These are phyloP conservation scores for Daedalea quercina DNA, from an alignment of 768 basidiomycete genomes.

Conservation along the genomic window DNA sequence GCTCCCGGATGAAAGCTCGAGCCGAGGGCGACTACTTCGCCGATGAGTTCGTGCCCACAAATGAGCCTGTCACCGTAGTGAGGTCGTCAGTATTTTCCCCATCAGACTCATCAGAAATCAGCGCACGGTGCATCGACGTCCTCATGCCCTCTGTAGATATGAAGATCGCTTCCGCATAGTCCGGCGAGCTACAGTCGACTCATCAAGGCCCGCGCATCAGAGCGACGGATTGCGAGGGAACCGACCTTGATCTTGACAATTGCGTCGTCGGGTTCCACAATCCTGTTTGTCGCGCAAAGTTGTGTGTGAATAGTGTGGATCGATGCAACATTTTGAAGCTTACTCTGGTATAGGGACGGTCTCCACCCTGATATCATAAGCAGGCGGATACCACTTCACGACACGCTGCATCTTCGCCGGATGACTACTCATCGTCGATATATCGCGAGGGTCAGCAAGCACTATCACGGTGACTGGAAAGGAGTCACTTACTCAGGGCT, in stretches of 20 bases:
- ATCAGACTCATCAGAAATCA: neutral
- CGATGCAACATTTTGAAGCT: too few relatives aligned
- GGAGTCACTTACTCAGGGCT: too few relatives aligned
- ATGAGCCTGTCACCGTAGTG: conserved; percentile 40
- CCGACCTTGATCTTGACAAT: conserved; percentile 68
- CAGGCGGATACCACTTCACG: conserved; percentile 60
- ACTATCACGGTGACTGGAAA: too few relatives aligned
- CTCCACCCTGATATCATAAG: conserved; percentile 69
- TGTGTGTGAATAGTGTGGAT: neutral
- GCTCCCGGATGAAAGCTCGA: conserved; percentile 39
- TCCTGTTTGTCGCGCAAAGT: conserved; percentile 29
- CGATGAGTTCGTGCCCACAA: conserved; percentile 75
- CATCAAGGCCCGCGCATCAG: neutral
- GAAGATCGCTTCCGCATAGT: conserved; percentile 70
- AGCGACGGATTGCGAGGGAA: neutral
- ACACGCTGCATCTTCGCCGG: conserved; percentile 27
- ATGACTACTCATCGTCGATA: neutral
- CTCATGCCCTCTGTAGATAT: conserved; percentile 63
- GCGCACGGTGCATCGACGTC: conserved; percentile 46
- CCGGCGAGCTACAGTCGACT: conserved; percentile 44
- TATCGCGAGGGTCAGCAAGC: too few relatives aligned
- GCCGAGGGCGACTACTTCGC: conserved; percentile 64
- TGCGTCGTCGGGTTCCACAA: conserved; percentile 69
- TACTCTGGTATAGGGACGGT: conserved; percentile 46
- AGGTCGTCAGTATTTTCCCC: neutral